A percentile compares a stretch with the other conserved stretches of the same genome.
Conservation (phyloP, 2,329 filamentous ascomycete species). For the Orbilia javanica region DNA sequence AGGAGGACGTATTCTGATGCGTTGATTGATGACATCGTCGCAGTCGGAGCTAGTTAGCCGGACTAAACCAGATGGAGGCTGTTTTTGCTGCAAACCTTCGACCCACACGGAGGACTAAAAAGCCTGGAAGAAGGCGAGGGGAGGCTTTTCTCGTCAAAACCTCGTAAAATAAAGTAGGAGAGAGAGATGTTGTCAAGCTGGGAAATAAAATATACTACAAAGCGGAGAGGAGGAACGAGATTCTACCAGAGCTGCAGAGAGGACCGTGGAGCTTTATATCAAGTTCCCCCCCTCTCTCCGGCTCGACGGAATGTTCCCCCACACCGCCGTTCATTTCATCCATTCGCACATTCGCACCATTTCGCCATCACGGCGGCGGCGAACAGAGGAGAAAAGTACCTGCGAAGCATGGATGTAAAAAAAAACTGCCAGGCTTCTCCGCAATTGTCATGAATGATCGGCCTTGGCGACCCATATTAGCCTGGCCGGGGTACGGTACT, state of each 20-base stretch:
- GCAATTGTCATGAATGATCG: conserved; percentile 45
- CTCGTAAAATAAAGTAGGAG: not conserved
- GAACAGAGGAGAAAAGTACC: not conserved
- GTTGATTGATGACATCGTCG: conserved; percentile 46
- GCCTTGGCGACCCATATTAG: conserved; percentile 32
- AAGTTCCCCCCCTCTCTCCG: not conserved
- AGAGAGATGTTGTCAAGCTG: not conserved
- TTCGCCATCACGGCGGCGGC: not conserved
- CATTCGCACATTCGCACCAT: not conserved
- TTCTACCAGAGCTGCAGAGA: not conserved
- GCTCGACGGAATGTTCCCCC: conserved; percentile 2
- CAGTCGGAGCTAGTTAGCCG: not conserved
- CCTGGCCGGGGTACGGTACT: conserved; percentile 31
- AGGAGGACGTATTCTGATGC: conserved; percentile 44
- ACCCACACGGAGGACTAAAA: not conserved
- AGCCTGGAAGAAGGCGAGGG: not conserved
- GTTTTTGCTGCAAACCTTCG: not conserved
- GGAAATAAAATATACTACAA: not conserved
- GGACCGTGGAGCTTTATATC: conserved; percentile 13
- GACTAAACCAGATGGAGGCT: not conserved
- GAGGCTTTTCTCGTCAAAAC: not conserved
- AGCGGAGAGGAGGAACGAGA: not conserved
- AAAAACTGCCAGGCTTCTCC: conserved; percentile 35
- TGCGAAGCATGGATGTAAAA: not conserved
- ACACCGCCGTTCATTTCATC: not conserved